These are phyloP conservation scores for Acanthamoeba royreba DNA, from an alignment of 208 protist genomes.

Conservation along the genomic window DNA sequence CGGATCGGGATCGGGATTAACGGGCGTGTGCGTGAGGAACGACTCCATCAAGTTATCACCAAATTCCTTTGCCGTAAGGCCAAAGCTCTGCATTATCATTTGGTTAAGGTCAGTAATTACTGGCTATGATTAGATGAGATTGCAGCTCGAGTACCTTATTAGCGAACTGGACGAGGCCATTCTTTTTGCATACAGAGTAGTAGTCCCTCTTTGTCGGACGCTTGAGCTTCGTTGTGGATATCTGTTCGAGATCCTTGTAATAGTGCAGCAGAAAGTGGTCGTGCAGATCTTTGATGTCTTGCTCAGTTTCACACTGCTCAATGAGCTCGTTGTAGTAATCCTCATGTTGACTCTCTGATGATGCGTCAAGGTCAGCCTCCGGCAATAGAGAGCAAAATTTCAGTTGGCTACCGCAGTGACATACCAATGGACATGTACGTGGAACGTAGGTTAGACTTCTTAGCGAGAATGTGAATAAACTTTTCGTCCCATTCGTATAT, in stretches of 20 bases:
- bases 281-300: constrained; percentile 17
- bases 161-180: background rate
- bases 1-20: background rate
- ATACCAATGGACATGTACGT: background rate
- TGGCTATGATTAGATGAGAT: background rate
- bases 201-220: background rate
- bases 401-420: background rate
- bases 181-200: constrained; percentile 7
- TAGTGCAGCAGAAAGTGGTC: constrained; percentile 33
- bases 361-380: too few species aligned
- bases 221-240: background rate
- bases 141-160: background rate
- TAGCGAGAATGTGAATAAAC: background rate
- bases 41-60: constrained; percentile 28
- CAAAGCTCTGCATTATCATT: background rate
- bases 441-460: background rate
- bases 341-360: background rate
- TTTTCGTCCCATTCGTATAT: constrained; percentile 38
- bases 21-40: background rate
- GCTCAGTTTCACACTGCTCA: background rate
- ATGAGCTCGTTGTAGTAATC: background rate
- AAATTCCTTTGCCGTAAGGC: constrained; percentile 1
- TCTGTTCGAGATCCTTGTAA: background rate
- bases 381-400: background rate
- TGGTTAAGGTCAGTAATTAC: too few species aligned